A percentile compares a stretch with the other conserved stretches of the same genome.
Conservation (phyloP, 2,329 filamentous ascomycete genomes). For the Aureobasidium lini region DNA sequence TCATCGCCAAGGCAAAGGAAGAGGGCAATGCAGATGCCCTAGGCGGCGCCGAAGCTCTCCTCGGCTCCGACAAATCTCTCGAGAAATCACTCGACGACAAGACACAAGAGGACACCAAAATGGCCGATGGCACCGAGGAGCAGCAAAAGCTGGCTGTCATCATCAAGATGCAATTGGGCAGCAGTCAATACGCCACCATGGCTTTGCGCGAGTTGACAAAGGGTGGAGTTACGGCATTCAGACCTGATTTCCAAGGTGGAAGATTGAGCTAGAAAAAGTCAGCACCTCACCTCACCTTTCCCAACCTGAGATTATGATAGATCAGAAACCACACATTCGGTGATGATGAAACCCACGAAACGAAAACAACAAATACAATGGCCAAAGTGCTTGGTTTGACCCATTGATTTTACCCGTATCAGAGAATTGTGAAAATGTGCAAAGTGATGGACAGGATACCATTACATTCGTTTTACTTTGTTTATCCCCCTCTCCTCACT, state of each 20-base stretch:
- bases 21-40: slow-evolving; percentile 17
- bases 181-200: slow-evolving; percentile 80
- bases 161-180: slow-evolving; percentile 67
- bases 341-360: too few relatives aligned
- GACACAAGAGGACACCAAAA: slow-evolving; percentile 15
- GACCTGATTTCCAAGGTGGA: slow-evolving; percentile 48
- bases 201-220: slow-evolving; percentile 73
- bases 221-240: slow-evolving; percentile 53
- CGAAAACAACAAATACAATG: too few relatives aligned
- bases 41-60: slow-evolving; percentile 18
- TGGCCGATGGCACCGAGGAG: slow-evolving; percentile 20
- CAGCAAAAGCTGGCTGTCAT: slow-evolving; percentile 55
- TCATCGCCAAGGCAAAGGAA: slow-evolving; percentile 34
- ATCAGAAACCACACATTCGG: too few relatives aligned
- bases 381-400: too few relatives aligned
- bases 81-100: neutral
- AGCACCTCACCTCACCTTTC: too few relatives aligned
- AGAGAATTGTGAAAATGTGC: too few relatives aligned
- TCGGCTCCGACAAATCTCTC: slow-evolving; percentile 17
- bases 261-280: neutral
- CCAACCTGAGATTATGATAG: too few relatives aligned
- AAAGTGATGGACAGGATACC: too few relatives aligned
- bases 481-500: too few relatives aligned
- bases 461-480: too few relatives aligned
- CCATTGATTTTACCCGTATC: too few relatives aligned